These are phyloP conservation scores for Apophysomyces ossiformis DNA, from an alignment of 371 early-diverging fungal genomes.

Conservation along the genomic window DNA sequence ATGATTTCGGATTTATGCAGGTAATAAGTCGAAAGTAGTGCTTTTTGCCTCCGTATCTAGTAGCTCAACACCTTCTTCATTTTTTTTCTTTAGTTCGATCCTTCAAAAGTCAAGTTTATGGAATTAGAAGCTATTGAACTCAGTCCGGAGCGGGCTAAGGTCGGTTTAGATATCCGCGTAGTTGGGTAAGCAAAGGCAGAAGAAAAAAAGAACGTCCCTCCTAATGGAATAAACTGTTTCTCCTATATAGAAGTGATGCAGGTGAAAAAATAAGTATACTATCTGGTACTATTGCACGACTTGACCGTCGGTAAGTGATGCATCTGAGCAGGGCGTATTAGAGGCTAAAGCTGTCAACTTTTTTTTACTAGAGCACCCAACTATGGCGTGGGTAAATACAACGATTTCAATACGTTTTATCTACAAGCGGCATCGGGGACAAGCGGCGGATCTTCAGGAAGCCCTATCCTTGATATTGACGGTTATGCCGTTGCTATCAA, in stretches of 20 bases:
- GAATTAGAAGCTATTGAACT: slow-evolving; percentile 69
- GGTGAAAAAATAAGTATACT: slow-evolving; percentile 36
- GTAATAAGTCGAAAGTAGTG: background rate
- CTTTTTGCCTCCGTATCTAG: too few species aligned
- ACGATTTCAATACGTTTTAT: slow-evolving; percentile 74
- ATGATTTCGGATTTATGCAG: slow-evolving; percentile 91
- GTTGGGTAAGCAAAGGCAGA: slow-evolving; percentile 57
- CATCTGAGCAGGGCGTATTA: too few species aligned
- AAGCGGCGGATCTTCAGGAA: slow-evolving; percentile 71
- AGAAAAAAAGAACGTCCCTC: background rate
- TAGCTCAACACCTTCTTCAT: too few species aligned
- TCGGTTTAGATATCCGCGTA: slow-evolving; percentile 83
- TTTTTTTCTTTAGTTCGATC: slow-evolving; percentile 64
- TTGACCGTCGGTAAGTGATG: slow-evolving; percentile 62
- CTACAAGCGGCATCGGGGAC: slow-evolving; percentile 73
- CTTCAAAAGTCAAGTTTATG: slow-evolving; percentile 77
- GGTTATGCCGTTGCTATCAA: slow-evolving; percentile 72
- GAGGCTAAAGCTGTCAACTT: background rate
- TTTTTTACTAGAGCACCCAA: slow-evolving; percentile 60
- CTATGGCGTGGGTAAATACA: slow-evolving; percentile 72
- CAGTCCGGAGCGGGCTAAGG: slow-evolving; percentile 74
- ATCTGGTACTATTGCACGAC: slow-evolving; percentile 78
- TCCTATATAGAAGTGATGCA: slow-evolving; percentile 24
- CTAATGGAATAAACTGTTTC: background rate
- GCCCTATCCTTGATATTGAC: slow-evolving; percentile 67